A percentile compares a stretch with the other conserved stretches of the same genome.
These are phyloP conservation scores for Eucalyptus cloeziana DNA, from an alignment of 345 rosid species.

Conservation along the genomic window DNA sequence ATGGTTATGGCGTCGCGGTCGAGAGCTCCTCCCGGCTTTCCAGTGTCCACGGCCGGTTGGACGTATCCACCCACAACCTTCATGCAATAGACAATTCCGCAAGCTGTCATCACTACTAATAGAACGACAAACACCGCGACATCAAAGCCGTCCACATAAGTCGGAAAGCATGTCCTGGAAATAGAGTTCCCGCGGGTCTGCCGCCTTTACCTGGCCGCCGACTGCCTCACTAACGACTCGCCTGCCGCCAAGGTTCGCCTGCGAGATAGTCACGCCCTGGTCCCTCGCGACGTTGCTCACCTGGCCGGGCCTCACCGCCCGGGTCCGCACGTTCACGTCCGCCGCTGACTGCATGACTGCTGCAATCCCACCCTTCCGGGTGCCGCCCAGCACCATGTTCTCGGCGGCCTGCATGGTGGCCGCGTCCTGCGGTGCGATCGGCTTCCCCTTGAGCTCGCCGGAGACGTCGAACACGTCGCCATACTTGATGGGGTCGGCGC, in stretches of 20 bases:
- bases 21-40: neutral
- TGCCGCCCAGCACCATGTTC: constrained; percentile 9
- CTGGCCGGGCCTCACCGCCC: neutral
- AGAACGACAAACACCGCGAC: neutral
- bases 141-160: neutral
- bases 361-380: constrained; percentile 6
- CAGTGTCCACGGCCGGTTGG: neutral
- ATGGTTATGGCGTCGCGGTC: constrained; percentile 17
- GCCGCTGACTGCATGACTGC: constrained; percentile 31
- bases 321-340: constrained; percentile 7
- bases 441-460: constrained; percentile 7
- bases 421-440: constrained; percentile 17
- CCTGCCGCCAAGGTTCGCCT: neutral
- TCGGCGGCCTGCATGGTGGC: constrained; percentile 26
- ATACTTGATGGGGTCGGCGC: constrained; percentile 9
- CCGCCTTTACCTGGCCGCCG: constrained; percentile 15
- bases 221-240: constrained; percentile 2
- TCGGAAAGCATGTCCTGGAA: neutral
- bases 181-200: neutral
- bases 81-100: neutral
- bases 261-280: neutral
- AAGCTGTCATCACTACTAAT: neutral
- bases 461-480: constrained; percentile 16
- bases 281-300: neutral
- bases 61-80: neutral